These are phyloP conservation scores for Ganoderma resinaceum DNA, from an alignment of 1,284 basidiomycete genomes.

Conservation along the genomic window DNA sequence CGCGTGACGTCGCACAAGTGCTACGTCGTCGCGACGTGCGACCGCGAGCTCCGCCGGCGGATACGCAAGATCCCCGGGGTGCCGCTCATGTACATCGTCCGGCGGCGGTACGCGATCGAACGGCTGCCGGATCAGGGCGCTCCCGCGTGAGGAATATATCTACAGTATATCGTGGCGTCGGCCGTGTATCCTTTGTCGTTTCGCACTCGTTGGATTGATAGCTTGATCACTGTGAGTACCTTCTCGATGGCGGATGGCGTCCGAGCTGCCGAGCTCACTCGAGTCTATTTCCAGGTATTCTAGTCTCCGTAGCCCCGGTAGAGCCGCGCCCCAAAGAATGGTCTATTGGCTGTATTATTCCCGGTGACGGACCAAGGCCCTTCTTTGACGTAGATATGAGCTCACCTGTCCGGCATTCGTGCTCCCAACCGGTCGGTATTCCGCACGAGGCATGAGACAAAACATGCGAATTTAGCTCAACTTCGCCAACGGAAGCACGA, in stretches of 20 bases:
- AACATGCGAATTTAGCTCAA: not conserved
- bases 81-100: slow-evolving; percentile 96
- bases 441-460: not conserved
- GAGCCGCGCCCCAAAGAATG: not conserved
- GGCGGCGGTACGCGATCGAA: slow-evolving; percentile 91
- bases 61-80: slow-evolving; percentile 95
- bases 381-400: slow-evolving; percentile 23
- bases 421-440: not conserved
- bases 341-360: not conserved
- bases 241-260: not conserved
- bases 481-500: not conserved
- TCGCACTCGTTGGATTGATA: slow-evolving; percentile 9
- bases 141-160: slow-evolving; percentile 46
- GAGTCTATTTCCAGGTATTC: slow-evolving; percentile 11
- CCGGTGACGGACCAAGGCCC: not conserved
- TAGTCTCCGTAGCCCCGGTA: slow-evolving; percentile 25
- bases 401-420: slow-evolving; percentile 7
- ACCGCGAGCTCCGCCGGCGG: slow-evolving; percentile 91
- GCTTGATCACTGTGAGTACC: slow-evolving; percentile 24
- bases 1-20: slow-evolving; percentile 95
- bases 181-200: slow-evolving; percentile 6
- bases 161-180: not conserved
- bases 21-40: slow-evolving; percentile 98
- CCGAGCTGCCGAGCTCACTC: not conserved
- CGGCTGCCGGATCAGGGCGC: slow-evolving; percentile 91